Evolutionary conservation across 495 filamentous ascomycete species (phyloP), one percentile per base, ranked within the genome.

Genomic region (Hypoxylon trugodes): DNA sequence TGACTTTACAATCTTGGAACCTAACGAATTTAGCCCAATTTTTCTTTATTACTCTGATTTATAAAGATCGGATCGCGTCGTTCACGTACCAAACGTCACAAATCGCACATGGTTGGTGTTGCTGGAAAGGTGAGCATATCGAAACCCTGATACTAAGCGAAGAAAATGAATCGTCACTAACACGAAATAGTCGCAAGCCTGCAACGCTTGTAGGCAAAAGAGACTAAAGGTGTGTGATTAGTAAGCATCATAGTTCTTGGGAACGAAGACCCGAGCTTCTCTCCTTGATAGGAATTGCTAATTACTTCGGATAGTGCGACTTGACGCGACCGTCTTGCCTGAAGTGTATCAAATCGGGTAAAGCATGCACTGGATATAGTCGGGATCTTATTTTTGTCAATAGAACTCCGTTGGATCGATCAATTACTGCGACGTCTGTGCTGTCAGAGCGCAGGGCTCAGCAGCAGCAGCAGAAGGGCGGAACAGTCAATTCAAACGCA

Each of bases 71-170:
- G n/a, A n/a, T n/a, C n/a, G n/a, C n/a, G n/a, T n/a, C n/a, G n/a
- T n/a, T n/a, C n/a, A n/a, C n/a, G n/a, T n/a, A n/a, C n/a, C n/a
- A n/a, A n/a, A n/a, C n/a, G n/a, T n/a, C n/a, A n/a, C n/a, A n/a
- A n/a, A n/a, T n/a, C n/a, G n/a, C n/a, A 50, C 13, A 82, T 82
- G 79, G 79, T 81, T 3, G 79, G 79, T 21, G 74, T 80, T 32
- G 57, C 78, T 18, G 79, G 79, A 15, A 74, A 76, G n/a, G n/a
- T n/a, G n/a, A n/a, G n/a, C n/a, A n/a, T n/a, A n/a, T n/a, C n/a
- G n/a, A n/a, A n/a, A n/a, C n/a, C n/a, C n/a, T n/a, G n/a, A n/a
- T n/a, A n/a, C n/a, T n/a, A n/a, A n/a, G n/a, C n/a, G n/a, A n/a
- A n/a, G n/a, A n/a, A n/a, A n/a, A n/a, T n/a, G n/a, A n/a, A n/a